Conservation (phyloP, 2,329 filamentous ascomycete genomes). For the Clonostachys rosea region DNA sequence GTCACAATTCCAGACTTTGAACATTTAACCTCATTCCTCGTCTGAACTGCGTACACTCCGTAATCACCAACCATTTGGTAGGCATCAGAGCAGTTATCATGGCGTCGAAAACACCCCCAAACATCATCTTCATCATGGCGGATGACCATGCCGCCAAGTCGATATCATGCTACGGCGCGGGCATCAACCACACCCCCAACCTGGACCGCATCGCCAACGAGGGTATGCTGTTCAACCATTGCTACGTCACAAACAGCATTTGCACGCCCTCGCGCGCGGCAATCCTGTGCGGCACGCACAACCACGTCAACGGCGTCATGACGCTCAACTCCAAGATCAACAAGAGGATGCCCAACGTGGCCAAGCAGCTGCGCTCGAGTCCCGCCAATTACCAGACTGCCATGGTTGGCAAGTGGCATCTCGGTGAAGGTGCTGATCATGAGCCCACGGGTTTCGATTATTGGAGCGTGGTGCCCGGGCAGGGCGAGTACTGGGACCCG, state of each 20-base stretch:
- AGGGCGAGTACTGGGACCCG: conserved; percentile 48
- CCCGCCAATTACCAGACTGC: conserved; percentile 37
- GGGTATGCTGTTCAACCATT: conserved; percentile 46
- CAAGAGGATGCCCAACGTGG: conserved; percentile 43
- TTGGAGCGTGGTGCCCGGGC: conserved; percentile 45
- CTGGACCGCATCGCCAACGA: conserved; percentile 42
- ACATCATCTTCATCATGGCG: conserved; percentile 45
- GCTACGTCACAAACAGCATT: conserved; percentile 49
- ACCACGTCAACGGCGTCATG: conserved; percentile 47
- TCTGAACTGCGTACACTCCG: too few relatives aligned
- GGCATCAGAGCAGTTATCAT: neutral
- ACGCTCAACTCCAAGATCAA: conserved; percentile 44
- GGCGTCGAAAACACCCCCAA: conserved; percentile 6
- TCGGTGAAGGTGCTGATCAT: conserved; percentile 39
- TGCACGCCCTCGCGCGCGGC: conserved; percentile 46
- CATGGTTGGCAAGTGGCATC: conserved; percentile 50
- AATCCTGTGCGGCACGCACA: conserved; percentile 44
- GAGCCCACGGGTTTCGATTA: conserved; percentile 46
- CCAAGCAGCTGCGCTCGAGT: conserved; percentile 38
- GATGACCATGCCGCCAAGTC: conserved; percentile 49
- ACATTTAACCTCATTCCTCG: too few relatives aligned
- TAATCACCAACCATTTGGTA: too few relatives aligned
- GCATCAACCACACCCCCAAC: conserved; percentile 46
- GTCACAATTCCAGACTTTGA: too few relatives aligned
- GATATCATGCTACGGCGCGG: conserved; percentile 41